Evolutionary conservation across 768 basidiomycete genomes (phyloP).

Genomic region (Hysterangium stoloniferum): DNA sequence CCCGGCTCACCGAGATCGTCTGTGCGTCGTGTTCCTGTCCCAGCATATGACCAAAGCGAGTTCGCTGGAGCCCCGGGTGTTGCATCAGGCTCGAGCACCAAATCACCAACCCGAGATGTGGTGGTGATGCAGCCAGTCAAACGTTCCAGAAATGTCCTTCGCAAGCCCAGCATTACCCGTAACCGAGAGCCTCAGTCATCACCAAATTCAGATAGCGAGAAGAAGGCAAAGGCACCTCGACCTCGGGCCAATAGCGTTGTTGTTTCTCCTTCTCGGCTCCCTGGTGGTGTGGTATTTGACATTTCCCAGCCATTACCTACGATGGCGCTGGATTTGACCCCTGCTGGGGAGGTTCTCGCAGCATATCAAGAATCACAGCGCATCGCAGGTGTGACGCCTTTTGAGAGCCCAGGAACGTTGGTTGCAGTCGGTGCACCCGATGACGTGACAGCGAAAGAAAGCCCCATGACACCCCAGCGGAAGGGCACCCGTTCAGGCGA

Average conservation of each 20-base stretch:
- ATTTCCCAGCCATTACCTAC: constrained; percentile 3
- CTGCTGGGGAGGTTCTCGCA: constrained; percentile 6
- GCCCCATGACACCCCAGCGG: not conserved
- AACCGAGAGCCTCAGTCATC: constrained; percentile 1
- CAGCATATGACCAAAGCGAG: not conserved
- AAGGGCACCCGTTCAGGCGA: not conserved
- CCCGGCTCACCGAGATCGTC: not conserved
- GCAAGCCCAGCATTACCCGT: constrained; percentile 3
- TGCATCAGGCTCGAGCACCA: not conserved
- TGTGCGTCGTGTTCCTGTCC: not conserved
- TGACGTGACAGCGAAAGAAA: not conserved
- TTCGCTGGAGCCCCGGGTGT: not conserved
- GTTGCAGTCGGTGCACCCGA: constrained; percentile 3
- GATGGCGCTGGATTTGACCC: constrained; percentile 1
- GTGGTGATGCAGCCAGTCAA: not conserved
- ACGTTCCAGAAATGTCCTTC: constrained; percentile 5
- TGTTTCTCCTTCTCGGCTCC: not conserved
- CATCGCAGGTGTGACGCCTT: not conserved
- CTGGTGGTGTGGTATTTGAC: not conserved
- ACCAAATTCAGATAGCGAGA: not conserved
- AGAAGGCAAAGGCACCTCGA: not conserved
- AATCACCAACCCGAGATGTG: not conserved
- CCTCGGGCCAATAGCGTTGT: constrained; percentile 1
- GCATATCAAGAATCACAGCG: constrained; percentile 10
- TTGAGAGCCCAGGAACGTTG: not conserved